A percentile compares a stretch with the other conserved stretches of the same genome.
Evolutionary conservation across 78 protist species (phyloP).

Genomic region (Speleostelium caveatum): DNA sequence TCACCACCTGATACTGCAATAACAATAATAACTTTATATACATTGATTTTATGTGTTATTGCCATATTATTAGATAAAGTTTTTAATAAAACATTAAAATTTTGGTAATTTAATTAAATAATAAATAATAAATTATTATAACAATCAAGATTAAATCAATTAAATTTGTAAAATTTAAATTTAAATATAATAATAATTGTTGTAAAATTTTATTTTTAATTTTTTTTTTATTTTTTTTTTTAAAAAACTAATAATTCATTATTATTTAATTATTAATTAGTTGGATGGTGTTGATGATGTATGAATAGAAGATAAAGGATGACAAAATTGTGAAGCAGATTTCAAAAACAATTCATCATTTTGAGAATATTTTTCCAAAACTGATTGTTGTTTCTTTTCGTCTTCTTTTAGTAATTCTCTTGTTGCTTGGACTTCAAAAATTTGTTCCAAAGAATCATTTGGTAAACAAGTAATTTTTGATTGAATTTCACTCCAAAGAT

Average conservation of each 20-base stretch:
- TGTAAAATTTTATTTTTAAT: too few species aligned
- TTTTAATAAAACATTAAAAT: slow-evolving; percentile 14
- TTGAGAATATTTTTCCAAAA: slow-evolving; percentile 51
- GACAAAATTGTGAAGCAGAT: slow-evolving; percentile 55
- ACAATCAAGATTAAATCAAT: too few species aligned
- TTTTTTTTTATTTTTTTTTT: too few species aligned
- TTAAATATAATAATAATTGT: too few species aligned
- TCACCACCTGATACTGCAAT: slow-evolving; percentile 35
- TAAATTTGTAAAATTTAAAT: too few species aligned
- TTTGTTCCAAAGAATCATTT: slow-evolving; percentile 74
- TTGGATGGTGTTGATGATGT: too few species aligned
- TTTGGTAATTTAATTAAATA: too few species aligned
- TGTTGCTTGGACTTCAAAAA: slow-evolving; percentile 79
- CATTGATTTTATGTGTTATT: slow-evolving; percentile 4
- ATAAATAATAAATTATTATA: too few species aligned
- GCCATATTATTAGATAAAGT: slow-evolving; percentile 12
- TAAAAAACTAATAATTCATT: too few species aligned
- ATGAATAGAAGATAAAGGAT: slow-evolving; percentile 30
- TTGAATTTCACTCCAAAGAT: slow-evolving; percentile 85
- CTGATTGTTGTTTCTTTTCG: slow-evolving; percentile 67
- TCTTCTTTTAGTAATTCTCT: slow-evolving; percentile 69
- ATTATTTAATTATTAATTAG: too few species aligned
- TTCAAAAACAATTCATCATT: slow-evolving; percentile 67
- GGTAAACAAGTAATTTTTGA: slow-evolving; percentile 69
- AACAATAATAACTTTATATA: slow-evolving; percentile 13